Evolutionary conservation across 345 rosid species (phyloP), one percentile per base, ranked within the genome.

Genomic region (Syzygium aqueum): DNA sequence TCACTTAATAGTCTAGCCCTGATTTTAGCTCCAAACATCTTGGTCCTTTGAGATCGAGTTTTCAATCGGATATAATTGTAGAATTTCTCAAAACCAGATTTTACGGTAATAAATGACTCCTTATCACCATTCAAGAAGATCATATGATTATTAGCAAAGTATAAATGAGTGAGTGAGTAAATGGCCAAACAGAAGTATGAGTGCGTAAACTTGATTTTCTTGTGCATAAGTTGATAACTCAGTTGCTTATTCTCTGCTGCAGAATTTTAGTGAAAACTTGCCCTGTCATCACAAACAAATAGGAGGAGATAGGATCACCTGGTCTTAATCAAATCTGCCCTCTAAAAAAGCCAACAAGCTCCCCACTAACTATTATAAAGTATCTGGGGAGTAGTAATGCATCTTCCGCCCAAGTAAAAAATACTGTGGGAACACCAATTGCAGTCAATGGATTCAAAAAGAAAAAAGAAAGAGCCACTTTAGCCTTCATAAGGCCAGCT

Each of bases 11-110:
- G 21, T 63, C 0, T n/a, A 6, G 5, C 10, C 10, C 0, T n/a
- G 1, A 28, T n/a, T 25, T n/a, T 63, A 6, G 5, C 37, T 63
- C 0, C 37, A 0, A 0, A 1, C 73, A 28, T 15, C 40, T 28
- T 1, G 0, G 1, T 65, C 77, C 1, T 28, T 65, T 7, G 19
- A 63, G 77, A 2, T 6, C 2, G 2, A 28, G 77, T 63, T 14
- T 15, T 0, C 1, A 0, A 65, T 0, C 0, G 0, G 40, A 65
- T 1, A 65, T 15, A 27, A 27, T 25, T 11, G n/a, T 59, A n/a
- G 28, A 59, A 59, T 59, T 59, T 59, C 15, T 25, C 3, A 27
- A 59, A 59, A 27, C 16, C 8, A 3, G 28, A 27, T 27, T 25
- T 25, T 27, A 59, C 2, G 5, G 65, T 1, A 28, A 15, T 11